Evolutionary conservation across 257 asterid species (phyloP).

Genomic region (Primulina huaijiensis): DNA sequence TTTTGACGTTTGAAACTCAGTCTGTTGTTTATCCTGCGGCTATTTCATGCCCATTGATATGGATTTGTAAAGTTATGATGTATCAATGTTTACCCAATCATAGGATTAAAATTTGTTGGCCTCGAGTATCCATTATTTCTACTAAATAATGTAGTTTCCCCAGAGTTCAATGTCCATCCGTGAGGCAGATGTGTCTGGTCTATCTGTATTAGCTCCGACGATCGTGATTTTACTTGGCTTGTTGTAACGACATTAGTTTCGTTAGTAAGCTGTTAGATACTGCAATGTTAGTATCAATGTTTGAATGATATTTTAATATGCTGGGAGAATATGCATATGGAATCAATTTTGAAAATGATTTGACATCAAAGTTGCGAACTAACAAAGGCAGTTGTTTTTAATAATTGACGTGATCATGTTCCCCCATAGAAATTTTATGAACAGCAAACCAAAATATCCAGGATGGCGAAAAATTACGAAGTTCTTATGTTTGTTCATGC

Average conservation of each 20-base stretch:
- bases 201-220: background rate
- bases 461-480: too few relatives aligned
- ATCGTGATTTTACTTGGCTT: background rate
- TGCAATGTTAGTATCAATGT: too few relatives aligned
- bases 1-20: constrained; percentile 8
- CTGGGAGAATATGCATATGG: too few relatives aligned
- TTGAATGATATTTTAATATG: too few relatives aligned
- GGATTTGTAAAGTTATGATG: background rate
- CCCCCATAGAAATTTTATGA: too few relatives aligned
- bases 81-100: background rate
- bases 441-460: too few relatives aligned
- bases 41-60: background rate
- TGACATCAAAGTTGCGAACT: too few relatives aligned
- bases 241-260: background rate
- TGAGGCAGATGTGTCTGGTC: background rate
- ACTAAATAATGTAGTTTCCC: background rate
- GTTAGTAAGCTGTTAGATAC: too few relatives aligned
- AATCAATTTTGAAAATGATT: too few relatives aligned
- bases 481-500: too few relatives aligned
- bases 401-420: too few relatives aligned
- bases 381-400: too few relatives aligned
- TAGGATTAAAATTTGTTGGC: constrained; percentile 4
- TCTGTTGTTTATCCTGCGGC: background rate
- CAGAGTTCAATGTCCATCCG: background rate
- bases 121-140: constrained; percentile 8